These are phyloP conservation scores for Mycogone perniciosa DNA, from an alignment of 2,329 filamentous ascomycete genomes.

Conservation along the genomic window DNA sequence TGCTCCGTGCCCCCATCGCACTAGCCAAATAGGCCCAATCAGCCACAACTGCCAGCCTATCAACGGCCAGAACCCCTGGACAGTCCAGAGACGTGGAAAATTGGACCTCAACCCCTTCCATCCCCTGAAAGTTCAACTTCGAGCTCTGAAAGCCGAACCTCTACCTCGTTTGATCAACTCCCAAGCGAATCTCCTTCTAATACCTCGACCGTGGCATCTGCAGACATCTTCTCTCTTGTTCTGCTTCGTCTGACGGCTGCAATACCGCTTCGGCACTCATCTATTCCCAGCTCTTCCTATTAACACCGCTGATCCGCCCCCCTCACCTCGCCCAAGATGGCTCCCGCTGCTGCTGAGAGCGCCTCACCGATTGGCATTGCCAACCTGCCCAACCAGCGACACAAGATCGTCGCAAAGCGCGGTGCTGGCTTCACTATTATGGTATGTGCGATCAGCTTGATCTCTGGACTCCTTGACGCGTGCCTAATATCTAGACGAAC, in stretches of 20 bases:
- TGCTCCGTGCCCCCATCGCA: constrained; percentile 19
- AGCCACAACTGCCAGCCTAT: constrained; percentile 13
- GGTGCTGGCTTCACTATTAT: constrained; percentile 99
- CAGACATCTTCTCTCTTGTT: constrained; percentile 8
- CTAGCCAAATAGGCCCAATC: constrained; percentile 23
- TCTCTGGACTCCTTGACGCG: not conserved
- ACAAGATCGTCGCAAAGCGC: constrained; percentile 72
- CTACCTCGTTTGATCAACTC: constrained; percentile 10
- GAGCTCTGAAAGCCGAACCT: constrained; percentile 11
- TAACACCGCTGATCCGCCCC: constrained; percentile 10
- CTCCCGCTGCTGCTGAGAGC: constrained; percentile 51
- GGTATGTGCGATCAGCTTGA: constrained; percentile 48
- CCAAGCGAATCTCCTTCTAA: constrained; percentile 3
- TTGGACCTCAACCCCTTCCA: constrained; percentile 16
- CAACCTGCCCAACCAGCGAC: constrained; percentile 67
- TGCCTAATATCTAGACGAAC: not conserved
- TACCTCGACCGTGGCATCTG: not conserved
- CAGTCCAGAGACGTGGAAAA: constrained; percentile 27
- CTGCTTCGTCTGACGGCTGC: constrained; percentile 3
- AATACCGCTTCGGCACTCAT: constrained; percentile 4
- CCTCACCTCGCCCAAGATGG: constrained; percentile 39
- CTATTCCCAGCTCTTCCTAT: constrained; percentile 10
- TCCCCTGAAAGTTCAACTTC: constrained; percentile 13
- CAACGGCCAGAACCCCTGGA: constrained; percentile 10
- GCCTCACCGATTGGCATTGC: constrained; percentile 67